A percentile compares a stretch with the other conserved stretches of the same genome.
phyloP scores from a whole-genome alignment of 129 eudicot species.

The Pulicaria dysenterica region DNA sequence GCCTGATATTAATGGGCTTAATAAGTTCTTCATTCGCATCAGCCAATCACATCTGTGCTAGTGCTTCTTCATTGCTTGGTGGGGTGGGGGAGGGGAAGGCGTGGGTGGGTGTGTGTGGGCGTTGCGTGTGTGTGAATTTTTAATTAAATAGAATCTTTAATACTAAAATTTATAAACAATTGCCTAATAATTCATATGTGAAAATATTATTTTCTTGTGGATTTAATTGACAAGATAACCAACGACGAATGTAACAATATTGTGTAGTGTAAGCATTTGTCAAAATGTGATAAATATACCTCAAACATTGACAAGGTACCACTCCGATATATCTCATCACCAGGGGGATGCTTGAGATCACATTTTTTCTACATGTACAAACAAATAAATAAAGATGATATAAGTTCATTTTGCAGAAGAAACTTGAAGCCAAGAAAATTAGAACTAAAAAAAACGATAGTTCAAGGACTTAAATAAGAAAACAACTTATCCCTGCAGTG shows the following conservation, averaged over 20 bases:
- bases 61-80: too few species aligned
- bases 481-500: background rate
- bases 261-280: constrained; percentile 7
- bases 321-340: constrained; percentile 93
- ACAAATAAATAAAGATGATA: background rate
- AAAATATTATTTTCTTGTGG: background rate
- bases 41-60: too few species aligned
- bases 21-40: too few species aligned
- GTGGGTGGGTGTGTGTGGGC: too few species aligned
- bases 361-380: constrained; percentile 73
- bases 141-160: background rate
- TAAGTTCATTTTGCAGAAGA: background rate
- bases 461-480: background rate
- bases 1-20: too few species aligned
- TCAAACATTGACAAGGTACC: constrained; percentile 98
- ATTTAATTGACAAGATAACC: constrained; percentile 10
- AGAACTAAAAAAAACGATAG: background rate
- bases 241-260: background rate
- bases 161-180: background rate
- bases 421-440: too few species aligned
- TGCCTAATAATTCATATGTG: background rate
- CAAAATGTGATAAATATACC: constrained; percentile 47
- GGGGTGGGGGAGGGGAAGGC: too few species aligned
- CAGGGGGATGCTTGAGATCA: constrained; percentile 99
- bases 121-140: background rate